These are phyloP conservation scores for Dendrobium nobile DNA, from an alignment of 106 monocot genomes.

Conservation along the genomic window DNA sequence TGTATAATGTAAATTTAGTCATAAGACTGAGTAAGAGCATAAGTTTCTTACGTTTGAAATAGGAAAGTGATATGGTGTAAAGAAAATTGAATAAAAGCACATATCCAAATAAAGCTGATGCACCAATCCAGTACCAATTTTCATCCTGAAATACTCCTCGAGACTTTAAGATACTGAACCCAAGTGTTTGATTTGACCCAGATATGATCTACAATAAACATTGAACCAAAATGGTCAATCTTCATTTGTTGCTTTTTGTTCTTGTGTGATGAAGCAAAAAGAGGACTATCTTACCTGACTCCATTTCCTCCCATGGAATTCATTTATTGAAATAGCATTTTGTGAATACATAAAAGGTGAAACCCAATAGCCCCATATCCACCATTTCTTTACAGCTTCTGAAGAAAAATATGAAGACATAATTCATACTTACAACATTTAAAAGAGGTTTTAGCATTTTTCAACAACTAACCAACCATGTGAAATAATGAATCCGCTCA, in stretches of 20 bases:
- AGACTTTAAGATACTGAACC: slow-evolving; percentile 12
- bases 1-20: background rate
- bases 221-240: background rate
- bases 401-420: background rate
- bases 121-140: slow-evolving; percentile 39
- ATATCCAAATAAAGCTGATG: slow-evolving; percentile 15
- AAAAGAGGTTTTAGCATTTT: no score
- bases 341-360: background rate
- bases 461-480: slow-evolving; percentile 24
- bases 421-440: no score
- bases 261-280: background rate
- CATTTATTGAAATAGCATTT: background rate
- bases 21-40: background rate
- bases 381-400: background rate
- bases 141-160: slow-evolving; percentile 25
- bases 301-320: background rate
- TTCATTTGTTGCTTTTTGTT: background rate
- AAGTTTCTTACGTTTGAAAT: background rate
- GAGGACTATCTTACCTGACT: no score
- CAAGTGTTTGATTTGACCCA: slow-evolving; percentile 10
- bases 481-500: slow-evolving; percentile 10
- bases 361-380: background rate
- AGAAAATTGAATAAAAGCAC: slow-evolving; percentile 16
- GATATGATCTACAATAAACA: slow-evolving; percentile 13
- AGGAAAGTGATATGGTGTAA: slow-evolving; percentile 12